Percentiles rank a stretch among this genome's conserved stretches.
Conservation (phyloP, 179 eudicot species). For the Beta macrorhiza region DNA sequence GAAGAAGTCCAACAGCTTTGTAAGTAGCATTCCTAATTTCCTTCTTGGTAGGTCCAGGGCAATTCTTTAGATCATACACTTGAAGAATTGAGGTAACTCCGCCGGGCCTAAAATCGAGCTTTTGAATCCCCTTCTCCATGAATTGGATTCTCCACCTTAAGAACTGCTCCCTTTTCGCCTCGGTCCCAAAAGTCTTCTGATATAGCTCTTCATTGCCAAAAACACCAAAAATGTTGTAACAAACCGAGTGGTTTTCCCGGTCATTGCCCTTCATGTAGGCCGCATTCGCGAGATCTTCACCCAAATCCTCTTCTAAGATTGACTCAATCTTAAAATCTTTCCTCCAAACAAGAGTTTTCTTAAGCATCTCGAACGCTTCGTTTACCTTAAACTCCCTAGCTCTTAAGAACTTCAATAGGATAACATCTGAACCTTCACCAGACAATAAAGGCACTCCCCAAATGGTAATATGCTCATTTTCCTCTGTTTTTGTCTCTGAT, state of each 20-base stretch:
- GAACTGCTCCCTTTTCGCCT: constrained; percentile 53
- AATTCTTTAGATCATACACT: constrained; percentile 60
- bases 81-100: constrained; percentile 59
- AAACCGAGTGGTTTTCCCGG: constrained; percentile 60
- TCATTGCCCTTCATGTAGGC: constrained; percentile 55
- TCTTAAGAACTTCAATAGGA: constrained; percentile 57
- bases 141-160: constrained; percentile 67
- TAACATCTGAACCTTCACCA: constrained; percentile 45
- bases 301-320: constrained; percentile 53
- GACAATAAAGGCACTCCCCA: constrained; percentile 70
- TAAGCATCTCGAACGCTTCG: constrained; percentile 60
- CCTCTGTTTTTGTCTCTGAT: constrained; percentile 11
- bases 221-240: constrained; percentile 68
- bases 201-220: constrained; percentile 57
- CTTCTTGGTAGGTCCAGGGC: constrained; percentile 61
- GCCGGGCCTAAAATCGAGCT: constrained; percentile 56
- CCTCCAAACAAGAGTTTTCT: constrained; percentile 62
- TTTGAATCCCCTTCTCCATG: constrained; percentile 55
- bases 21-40: constrained; percentile 54
- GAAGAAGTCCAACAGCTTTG: constrained; percentile 52
- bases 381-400: constrained; percentile 68
- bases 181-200: constrained; percentile 47
- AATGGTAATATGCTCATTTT: constrained; percentile 32
- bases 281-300: constrained; percentile 37
- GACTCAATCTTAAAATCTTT: constrained; percentile 44